Evolutionary conservation across 176 grass and related monocot species (phyloP), one percentile per base, ranked within the genome.

Genomic region (Carex pumila): DNA sequence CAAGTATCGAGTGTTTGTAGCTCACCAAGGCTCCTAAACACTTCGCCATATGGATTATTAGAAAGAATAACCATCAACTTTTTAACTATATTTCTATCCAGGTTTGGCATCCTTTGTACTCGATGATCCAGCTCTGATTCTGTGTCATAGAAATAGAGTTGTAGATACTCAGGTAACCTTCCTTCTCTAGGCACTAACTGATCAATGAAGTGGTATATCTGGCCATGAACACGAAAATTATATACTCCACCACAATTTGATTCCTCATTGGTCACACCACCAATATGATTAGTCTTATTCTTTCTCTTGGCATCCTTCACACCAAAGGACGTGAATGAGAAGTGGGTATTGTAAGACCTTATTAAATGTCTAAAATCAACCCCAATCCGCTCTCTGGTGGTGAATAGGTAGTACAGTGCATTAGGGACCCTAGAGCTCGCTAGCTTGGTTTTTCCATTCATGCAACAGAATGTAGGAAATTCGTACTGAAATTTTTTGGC

Each of bases 391-490:
- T 85, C 43, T 12, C 61, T 49, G 8, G 63, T 39, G 6, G 31
- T 85, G 49, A 37, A 85, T 8, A 85, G 1, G 2, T n/a, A 50
- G 61, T 34, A 55, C 41, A 85, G 50, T 34, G 37, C 83, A 85
- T 61, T 19, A 75, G 36, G 83, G 83, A 25, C 4, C 3, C 9
- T 2, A 9, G 47, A 57, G 21, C 8, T 70, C 36, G 65, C 47
- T 32, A 85, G 17, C 10, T 85, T 59, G 41, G 73, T 41, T 75
- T 85, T 85, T 41, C 53, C 83, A 85, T 60, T 75, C 83, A 76
- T 85, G 55, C 83, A 85, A 75, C 50, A 85, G 61, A 85, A 85
- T 34, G 83, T 73, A 13, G 67, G 83, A 34, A 17, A 55, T 73
- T 85, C 67, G 59, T 61, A 85, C 0, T 85, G 83, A 1, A 85